phyloP scores from a whole-genome alignment of 2,329 filamentous ascomycete genomes.

The Pseudogymnoascus pannorum region DNA sequence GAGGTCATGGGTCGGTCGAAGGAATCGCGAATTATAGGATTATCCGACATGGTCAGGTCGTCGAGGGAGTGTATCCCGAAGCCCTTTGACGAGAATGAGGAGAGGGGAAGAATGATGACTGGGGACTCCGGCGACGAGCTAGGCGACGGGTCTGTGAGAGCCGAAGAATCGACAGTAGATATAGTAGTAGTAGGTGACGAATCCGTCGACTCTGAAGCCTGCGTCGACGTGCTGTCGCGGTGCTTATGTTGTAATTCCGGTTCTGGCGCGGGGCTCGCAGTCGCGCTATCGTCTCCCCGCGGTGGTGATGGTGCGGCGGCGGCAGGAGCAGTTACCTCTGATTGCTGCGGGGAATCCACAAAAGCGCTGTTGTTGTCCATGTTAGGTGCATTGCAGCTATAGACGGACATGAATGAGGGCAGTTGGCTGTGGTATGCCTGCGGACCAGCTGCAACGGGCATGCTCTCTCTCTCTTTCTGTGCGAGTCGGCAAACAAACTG shows the following conservation, averaged over 20 bases:
- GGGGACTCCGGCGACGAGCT: conserved; percentile 90
- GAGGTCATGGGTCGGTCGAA: conserved; percentile 56
- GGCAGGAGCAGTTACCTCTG: background rate
- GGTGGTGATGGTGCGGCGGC: conserved; percentile 13
- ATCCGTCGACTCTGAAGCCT: conserved; percentile 75
- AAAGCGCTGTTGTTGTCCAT: conserved; percentile 14
- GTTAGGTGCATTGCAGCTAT: conserved; percentile 44
- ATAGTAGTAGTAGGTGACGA: conserved; percentile 93
- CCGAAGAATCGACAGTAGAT: conserved; percentile 86
- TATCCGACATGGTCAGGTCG: conserved; percentile 30
- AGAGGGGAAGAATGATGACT: conserved; percentile 62
- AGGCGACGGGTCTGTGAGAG: conserved; percentile 82
- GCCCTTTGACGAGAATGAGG: conserved; percentile 56
- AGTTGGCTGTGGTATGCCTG: conserved; percentile 62
- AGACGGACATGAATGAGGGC: conserved; percentile 70
- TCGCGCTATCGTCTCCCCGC: background rate
- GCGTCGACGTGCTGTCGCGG: conserved; percentile 70
- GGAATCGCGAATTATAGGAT: background rate
- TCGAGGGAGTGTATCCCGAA: conserved; percentile 36
- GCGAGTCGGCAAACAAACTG: conserved; percentile 31
- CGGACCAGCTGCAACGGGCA: conserved; percentile 55
- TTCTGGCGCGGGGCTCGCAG: conserved; percentile 11
- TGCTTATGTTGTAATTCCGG: conserved; percentile 51
- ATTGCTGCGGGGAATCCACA: background rate
- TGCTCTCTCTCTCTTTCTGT: no score